phyloP scores from a whole-genome alignment of 176 grass and related monocot species.

The Rhynchospora breviuscula region DNA sequence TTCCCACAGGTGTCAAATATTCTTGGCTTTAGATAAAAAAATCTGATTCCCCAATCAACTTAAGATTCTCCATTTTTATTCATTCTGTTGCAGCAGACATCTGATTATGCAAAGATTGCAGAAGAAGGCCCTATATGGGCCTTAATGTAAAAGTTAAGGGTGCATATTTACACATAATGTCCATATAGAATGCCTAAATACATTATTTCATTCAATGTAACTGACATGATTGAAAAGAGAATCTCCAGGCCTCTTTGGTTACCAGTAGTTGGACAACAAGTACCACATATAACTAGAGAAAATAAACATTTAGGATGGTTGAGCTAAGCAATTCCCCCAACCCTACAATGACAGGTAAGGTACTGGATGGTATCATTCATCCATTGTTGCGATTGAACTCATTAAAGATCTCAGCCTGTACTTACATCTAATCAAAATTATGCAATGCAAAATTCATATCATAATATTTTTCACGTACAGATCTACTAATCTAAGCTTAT shows the following conservation, averaged over 20 bases:
- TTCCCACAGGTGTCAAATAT: background rate
- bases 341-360: background rate
- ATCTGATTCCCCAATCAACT: background rate
- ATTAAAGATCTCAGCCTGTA: background rate
- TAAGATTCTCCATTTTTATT: background rate
- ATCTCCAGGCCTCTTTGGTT: background rate
- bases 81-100: background rate
- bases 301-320: background rate
- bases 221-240: background rate
- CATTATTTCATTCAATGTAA: background rate
- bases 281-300: background rate
- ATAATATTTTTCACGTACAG: background rate
- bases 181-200: background rate
- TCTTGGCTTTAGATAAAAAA: background rate
- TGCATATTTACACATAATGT: background rate
- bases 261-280: background rate
- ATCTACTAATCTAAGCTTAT: background rate
- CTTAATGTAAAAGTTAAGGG: background rate
- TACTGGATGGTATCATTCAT: background rate
- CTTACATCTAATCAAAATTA: background rate
- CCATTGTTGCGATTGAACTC: background rate
- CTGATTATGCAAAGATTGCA: background rate
- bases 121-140: background rate
- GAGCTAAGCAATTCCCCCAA: background rate
- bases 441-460: background rate